Evolutionary conservation across 805 yeast species (phyloP).

Genomic region (Cyberlindnera lachancei): DNA sequence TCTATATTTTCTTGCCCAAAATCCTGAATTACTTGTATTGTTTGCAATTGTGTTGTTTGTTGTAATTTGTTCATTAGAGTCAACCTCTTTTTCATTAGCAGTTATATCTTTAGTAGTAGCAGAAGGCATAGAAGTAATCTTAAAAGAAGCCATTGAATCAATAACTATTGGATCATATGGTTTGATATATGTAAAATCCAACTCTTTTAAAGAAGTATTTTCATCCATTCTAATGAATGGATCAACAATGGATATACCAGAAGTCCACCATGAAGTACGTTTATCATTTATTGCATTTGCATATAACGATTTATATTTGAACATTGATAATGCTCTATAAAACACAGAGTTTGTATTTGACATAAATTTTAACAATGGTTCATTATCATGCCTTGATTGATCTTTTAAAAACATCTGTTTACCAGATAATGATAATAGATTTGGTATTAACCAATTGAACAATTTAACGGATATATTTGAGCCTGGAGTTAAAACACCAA

Average conservation of each 20-base stretch:
- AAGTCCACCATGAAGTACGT: conserved; percentile 77
- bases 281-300: conserved; percentile 77
- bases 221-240: conserved; percentile 43
- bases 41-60: no score
- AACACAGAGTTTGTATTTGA: conserved; percentile 56
- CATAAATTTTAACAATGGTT: conserved; percentile 61
- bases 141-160: conserved; percentile 40
- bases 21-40: no score
- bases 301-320: conserved; percentile 50
- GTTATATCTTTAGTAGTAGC: not conserved
- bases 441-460: conserved; percentile 60
- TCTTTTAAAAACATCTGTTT: conserved; percentile 65
- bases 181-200: conserved; percentile 35
- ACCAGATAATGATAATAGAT: conserved; percentile 64
- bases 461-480: conserved; percentile 37
- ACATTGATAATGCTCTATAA: conserved; percentile 44
- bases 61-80: no score
- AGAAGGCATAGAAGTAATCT: conserved; percentile 15
- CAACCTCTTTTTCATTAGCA: conserved; percentile 2
- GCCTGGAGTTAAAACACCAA: conserved; percentile 61
- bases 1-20: conserved; percentile 32
- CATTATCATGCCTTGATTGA: conserved; percentile 16
- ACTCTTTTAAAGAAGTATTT: conserved; percentile 34
- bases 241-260: conserved; percentile 58
- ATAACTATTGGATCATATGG: conserved; percentile 53